A percentile compares a stretch with the other conserved stretches of the same genome.
phyloP scores from a whole-genome alignment of 2,329 filamentous ascomycete species.

The Xylariaceae sp. region DNA sequence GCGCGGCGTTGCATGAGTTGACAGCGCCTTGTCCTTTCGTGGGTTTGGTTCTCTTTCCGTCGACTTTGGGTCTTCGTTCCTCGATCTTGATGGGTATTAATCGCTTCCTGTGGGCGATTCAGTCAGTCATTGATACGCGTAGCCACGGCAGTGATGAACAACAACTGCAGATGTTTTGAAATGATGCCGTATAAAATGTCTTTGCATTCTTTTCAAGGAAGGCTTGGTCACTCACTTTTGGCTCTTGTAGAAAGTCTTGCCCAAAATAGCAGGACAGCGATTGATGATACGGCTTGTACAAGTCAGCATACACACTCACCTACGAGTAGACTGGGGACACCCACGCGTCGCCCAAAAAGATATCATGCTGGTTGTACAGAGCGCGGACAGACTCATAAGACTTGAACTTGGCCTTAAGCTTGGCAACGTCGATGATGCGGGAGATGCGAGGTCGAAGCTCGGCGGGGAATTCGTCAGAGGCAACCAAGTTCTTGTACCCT shows the following conservation, averaged over 20 bases:
- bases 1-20: conserved; percentile 54
- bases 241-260: conserved; percentile 87
- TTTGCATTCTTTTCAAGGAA: neutral
- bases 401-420: conserved; percentile 80
- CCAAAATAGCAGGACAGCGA: conserved; percentile 71
- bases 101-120: conserved; percentile 63
- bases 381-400: conserved; percentile 85
- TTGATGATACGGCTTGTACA: conserved; percentile 61
- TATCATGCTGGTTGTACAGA: conserved; percentile 79
- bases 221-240: conserved; percentile 14
- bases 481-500: conserved; percentile 81
- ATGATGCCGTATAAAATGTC: neutral
- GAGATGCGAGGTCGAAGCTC: conserved; percentile 66
- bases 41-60: conserved; percentile 56
- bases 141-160: neutral
- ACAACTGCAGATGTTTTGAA: neutral
- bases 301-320: neutral
- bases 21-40: conserved; percentile 42
- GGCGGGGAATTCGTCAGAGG: conserved; percentile 67
- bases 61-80: conserved; percentile 58
- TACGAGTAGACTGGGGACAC: neutral
- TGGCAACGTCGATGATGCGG: conserved; percentile 75
- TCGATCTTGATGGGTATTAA: conserved; percentile 78
- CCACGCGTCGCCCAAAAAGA: conserved; percentile 85
- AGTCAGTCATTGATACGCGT: neutral